Evolutionary conservation across 1,284 basidiomycete genomes (phyloP).

Genomic region (Irpex lacteus): DNA sequence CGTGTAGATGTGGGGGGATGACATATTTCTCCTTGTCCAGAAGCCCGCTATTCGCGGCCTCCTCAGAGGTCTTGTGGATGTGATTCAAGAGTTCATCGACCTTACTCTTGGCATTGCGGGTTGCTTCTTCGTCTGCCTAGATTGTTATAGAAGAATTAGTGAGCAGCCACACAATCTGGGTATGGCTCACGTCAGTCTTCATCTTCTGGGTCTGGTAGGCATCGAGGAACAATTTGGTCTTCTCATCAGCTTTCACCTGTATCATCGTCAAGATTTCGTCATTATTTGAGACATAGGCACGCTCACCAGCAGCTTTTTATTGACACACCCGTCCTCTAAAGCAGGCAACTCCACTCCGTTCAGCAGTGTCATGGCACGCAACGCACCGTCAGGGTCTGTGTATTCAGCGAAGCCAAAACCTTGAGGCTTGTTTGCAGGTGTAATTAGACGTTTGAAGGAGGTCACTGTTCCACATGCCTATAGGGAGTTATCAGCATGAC

Average conservation of each 20-base stretch:
- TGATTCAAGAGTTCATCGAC: constrained; percentile 58
- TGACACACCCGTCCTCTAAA: constrained; percentile 78
- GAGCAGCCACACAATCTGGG: constrained; percentile 11
- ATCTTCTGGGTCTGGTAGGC: constrained; percentile 80
- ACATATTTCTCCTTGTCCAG: constrained; percentile 79
- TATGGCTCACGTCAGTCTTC: constrained; percentile 67
- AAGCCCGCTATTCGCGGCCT: constrained; percentile 61
- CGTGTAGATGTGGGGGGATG: constrained; percentile 92
- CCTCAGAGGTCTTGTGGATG: constrained; percentile 62
- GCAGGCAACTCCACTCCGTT: constrained; percentile 87
- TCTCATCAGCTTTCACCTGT: constrained; percentile 91
- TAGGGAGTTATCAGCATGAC: background rate
- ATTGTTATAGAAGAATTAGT: background rate
- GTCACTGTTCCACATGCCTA: constrained; percentile 87
- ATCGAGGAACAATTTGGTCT: constrained; percentile 84
- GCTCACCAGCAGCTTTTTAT: constrained; percentile 80
- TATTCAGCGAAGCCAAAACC: constrained; percentile 95
- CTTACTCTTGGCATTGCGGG: constrained; percentile 51
- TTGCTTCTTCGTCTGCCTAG: constrained; percentile 50
- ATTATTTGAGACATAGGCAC: no score
- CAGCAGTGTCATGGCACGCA: constrained; percentile 77
- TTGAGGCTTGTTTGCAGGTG: constrained; percentile 87
- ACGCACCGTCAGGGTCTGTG: constrained; percentile 85
- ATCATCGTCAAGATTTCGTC: constrained; percentile 18
- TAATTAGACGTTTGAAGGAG: constrained; percentile 88